Base-by-base conservation (phyloP, 805 yeast species). In the Starmerella powellii region DNA sequence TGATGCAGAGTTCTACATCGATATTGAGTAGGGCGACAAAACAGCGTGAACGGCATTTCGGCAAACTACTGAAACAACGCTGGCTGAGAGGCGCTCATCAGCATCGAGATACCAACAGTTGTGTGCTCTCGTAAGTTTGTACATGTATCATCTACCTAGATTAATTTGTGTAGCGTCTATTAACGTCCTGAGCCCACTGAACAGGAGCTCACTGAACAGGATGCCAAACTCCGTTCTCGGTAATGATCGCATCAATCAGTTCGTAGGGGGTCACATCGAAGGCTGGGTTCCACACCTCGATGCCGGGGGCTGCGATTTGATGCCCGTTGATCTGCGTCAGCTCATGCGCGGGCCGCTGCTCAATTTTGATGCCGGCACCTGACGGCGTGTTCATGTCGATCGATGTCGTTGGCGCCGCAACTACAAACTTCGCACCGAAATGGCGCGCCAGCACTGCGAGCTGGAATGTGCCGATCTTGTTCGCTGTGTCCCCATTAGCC, bases 341-440 rank as follows among this genome's bases (percentile, higher is more conserved):
- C 58, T 88, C 98, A 35, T 70, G 63, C 2, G 79, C 66, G 8
- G 94, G 88, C 55, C 98, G 74, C 60, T 85, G 83, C 63, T 88
- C 98, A 31, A 88, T 87, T 21, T 74, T 71, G 42, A 91, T 88
- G 11, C 72, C 76, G 28, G 71, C 80, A 18, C 97, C 97, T 2
- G 72, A 59, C 11, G 63, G 54, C 1, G 85, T 80, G 8, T 66
- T 62, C 46, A 70, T 62, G 59, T 88, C 98, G 49, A 88, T 77
- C 0, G 97, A 85, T 1, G 96, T 86, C 35, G 74, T 81, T 38
- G 97, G 97, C 1, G 96, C 97, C 23, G 95, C 97, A 8, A 91
- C 95, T 34, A 84, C 76, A 54, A 91, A 88, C 56, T 79, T 80
- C 53, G 87, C 76, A 6, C 74, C 78, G 42, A 71, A 71, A 40